Evolutionary conservation across 768 basidiomycete genomes (phyloP).

Genomic region (Amanita exitialis): DNA sequence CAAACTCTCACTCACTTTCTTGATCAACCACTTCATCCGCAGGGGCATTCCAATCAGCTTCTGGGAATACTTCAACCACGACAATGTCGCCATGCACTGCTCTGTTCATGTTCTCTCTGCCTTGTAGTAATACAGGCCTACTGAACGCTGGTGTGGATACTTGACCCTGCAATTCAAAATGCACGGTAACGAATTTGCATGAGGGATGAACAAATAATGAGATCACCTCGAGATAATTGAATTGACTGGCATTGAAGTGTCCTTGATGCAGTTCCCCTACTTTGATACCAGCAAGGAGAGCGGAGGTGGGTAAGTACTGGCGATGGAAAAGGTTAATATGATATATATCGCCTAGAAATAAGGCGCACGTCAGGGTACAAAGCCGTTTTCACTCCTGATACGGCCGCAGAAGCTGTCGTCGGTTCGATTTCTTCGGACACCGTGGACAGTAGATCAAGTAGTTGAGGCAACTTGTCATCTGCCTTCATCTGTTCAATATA

Average conservation of each 20-base stretch:
- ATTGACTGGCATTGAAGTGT: constrained; percentile 89
- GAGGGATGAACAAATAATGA: neutral
- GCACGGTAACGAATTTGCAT: neutral
- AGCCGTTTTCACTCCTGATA: constrained; percentile 13
- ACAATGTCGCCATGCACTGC: constrained; percentile 92
- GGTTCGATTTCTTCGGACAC: constrained; percentile 57
- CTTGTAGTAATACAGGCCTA: constrained; percentile 77
- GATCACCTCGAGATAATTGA: constrained; percentile 87
- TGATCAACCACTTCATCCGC: constrained; percentile 91
- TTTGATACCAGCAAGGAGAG: constrained; percentile 75
- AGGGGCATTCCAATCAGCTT: constrained; percentile 87
- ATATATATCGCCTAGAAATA: neutral
- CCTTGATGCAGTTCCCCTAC: constrained; percentile 82
- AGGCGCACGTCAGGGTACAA: constrained; percentile 66
- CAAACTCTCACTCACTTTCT: constrained; percentile 41
- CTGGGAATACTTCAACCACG: constrained; percentile 77
- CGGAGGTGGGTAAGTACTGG: constrained; percentile 72
- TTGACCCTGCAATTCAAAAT: constrained; percentile 45
- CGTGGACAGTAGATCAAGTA: constrained; percentile 78
- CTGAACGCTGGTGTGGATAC: constrained; percentile 65
- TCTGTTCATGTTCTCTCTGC: constrained; percentile 91
- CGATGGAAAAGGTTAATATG: constrained; percentile 1
- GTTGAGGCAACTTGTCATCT: constrained; percentile 28
- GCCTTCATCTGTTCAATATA: constrained; percentile 74
- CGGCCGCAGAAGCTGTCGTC: constrained; percentile 40